phyloP scores from a whole-genome alignment of 768 basidiomycete genomes.

The Trametes punicea region DNA sequence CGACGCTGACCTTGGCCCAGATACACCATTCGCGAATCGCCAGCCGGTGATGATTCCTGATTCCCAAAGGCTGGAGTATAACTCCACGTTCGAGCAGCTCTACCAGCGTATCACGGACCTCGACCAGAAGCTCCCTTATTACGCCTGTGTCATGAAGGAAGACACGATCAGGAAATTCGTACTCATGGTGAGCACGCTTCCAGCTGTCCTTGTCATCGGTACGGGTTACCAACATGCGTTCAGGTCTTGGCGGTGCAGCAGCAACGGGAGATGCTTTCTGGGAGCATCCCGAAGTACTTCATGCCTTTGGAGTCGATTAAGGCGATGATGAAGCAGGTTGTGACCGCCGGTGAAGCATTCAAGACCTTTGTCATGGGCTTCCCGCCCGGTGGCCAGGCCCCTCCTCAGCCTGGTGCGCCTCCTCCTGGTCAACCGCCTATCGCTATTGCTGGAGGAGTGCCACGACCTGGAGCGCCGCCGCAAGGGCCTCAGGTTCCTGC shows the following conservation, averaged over 20 bases:
- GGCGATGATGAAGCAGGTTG: slow-evolving; percentile 42
- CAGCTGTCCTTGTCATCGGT: not conserved
- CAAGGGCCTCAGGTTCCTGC: slow-evolving; percentile 11
- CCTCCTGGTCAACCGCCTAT: not conserved
- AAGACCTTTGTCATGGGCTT: slow-evolving; percentile 16
- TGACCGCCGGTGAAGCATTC: slow-evolving; percentile 41
- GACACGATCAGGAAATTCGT: slow-evolving; percentile 48
- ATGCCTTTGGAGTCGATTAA: slow-evolving; percentile 28
- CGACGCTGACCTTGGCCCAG: not conserved
- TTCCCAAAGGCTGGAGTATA: slow-evolving; percentile 55
- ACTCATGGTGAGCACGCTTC: slow-evolving; percentile 45
- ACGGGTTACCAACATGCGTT: not conserved
- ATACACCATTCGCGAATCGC: slow-evolving; percentile 27
- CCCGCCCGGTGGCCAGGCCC: too few relatives aligned
- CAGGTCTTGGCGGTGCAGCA: slow-evolving; percentile 30
- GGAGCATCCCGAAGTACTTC: slow-evolving; percentile 31
- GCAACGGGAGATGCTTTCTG: slow-evolving; percentile 36
- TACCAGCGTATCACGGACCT: slow-evolving; percentile 44
- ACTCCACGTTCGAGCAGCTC: slow-evolving; percentile 46
- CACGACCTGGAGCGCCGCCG: not conserved
- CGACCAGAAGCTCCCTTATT: slow-evolving; percentile 48
- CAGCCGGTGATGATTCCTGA: slow-evolving; percentile 41
- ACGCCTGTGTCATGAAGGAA: slow-evolving; percentile 46
- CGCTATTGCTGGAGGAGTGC: not conserved
- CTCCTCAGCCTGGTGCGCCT: not conserved